These are phyloP conservation scores for Carex pumila DNA, from an alignment of 176 grass and related monocot genomes.

Conservation along the genomic window DNA sequence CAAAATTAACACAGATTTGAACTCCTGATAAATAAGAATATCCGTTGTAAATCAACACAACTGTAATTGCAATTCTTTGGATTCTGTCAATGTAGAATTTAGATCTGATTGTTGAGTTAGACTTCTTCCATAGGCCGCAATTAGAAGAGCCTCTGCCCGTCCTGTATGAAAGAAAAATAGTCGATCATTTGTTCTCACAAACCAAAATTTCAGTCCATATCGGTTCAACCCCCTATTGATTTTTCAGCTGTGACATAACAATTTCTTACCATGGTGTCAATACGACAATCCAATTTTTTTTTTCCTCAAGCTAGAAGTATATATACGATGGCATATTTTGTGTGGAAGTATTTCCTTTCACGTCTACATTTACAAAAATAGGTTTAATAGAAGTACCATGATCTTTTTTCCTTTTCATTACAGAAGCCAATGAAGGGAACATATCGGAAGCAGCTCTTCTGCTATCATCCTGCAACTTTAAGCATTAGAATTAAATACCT, in stretches of 20 bases:
- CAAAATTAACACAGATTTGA: neutral
- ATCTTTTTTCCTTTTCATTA: conserved; percentile 81
- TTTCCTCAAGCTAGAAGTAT: neutral
- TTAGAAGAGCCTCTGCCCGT: conserved; percentile 92
- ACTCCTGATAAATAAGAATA: neutral
- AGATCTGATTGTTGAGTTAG: conserved; percentile 32
- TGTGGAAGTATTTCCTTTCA: neutral
- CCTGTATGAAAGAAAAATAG: conserved; percentile 33
- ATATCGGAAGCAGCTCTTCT: conserved; percentile 64
- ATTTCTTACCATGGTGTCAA: neutral
- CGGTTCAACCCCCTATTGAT: neutral
- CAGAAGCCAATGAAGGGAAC: conserved; percentile 56
- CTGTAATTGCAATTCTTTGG: conserved; percentile 4
- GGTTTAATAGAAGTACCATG: conserved; percentile 48
- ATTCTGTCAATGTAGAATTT: conserved; percentile 18
- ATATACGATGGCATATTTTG: neutral
- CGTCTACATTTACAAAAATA: neutral
- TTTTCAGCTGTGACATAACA: neutral
- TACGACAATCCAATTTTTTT: neutral
- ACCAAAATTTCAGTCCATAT: neutral
- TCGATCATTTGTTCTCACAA: neutral
- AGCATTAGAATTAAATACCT: neutral
- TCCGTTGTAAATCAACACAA: neutral
- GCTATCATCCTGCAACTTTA: conserved; percentile 73
- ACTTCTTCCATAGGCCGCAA: conserved; percentile 80